These are phyloP conservation scores for Dactylorhiza incarnata DNA, from an alignment of 106 monocot genomes.

Conservation along the genomic window DNA sequence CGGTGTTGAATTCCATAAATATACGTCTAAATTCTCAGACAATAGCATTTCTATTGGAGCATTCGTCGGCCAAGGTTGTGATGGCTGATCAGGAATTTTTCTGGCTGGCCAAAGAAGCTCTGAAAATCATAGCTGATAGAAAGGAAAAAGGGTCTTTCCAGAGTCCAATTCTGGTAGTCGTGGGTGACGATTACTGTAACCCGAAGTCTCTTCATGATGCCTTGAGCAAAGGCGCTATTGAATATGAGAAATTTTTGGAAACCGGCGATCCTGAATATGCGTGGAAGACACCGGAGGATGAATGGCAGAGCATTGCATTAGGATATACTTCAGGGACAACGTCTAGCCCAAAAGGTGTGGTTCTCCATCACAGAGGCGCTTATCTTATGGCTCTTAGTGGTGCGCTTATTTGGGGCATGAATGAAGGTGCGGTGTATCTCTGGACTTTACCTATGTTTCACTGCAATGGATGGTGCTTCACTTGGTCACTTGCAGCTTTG, in stretches of 20 bases:
- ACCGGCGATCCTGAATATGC: conserved; percentile 66
- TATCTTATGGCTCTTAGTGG: conserved; percentile 85
- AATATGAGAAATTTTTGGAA: conserved; percentile 78
- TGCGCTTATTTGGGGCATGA: conserved; percentile 75
- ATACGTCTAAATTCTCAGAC: conserved; percentile 72
- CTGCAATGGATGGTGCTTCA: conserved; percentile 91
- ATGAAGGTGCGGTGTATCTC: conserved; percentile 78
- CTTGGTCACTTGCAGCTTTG: conserved; percentile 85
- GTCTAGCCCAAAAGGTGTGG: conserved; percentile 92
- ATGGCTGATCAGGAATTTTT: conserved; percentile 90
- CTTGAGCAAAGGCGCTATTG: conserved; percentile 66
- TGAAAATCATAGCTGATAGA: conserved; percentile 51
- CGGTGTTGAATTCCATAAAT: conserved; percentile 73
- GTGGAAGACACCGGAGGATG: conserved; percentile 86
- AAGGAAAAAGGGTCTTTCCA: conserved; percentile 30
- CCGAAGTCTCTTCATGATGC: conserved; percentile 45
- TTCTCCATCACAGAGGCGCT: conserved; percentile 88
- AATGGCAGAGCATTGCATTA: conserved; percentile 94
- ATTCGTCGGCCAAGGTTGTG: conserved; percentile 61
- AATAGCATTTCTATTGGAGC: conserved; percentile 77
- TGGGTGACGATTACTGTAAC: conserved; percentile 63
- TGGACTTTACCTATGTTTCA: conserved; percentile 99
- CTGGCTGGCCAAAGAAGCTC: conserved; percentile 52
- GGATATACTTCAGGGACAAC: conserved; percentile 97
- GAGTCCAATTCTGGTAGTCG: conserved; percentile 68